Percentiles rank a stretch among this genome's conserved stretches.
These are phyloP conservation scores for Zymoseptoria crescenta DNA, from an alignment of 2,329 filamentous ascomycete species.

Conservation along the genomic window DNA sequence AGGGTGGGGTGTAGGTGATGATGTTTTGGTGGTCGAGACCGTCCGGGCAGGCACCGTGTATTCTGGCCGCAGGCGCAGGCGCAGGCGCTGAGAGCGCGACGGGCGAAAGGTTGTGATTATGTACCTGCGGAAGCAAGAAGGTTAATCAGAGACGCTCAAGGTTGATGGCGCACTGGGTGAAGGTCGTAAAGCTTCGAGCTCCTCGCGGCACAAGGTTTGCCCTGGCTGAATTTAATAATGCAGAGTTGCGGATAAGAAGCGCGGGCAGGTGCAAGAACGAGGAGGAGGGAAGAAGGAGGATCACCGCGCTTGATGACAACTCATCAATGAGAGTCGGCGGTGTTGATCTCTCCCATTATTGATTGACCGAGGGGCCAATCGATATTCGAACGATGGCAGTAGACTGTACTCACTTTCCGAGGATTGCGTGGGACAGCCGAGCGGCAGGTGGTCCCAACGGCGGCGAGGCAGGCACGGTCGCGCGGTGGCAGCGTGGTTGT, in stretches of 20 bases:
- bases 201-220: conserved; percentile 8
- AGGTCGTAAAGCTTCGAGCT: conserved; percentile 14
- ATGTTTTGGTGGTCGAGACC: conserved; percentile 4
- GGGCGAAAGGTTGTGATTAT: conserved; percentile 7
- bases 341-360: not conserved
- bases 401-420: not conserved
- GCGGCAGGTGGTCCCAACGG: not conserved
- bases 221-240: conserved; percentile 11
- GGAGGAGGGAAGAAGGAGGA: conserved; percentile 1
- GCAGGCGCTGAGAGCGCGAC: not conserved
- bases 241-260: not conserved
- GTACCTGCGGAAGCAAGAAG: conserved; percentile 18
- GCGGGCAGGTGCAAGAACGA: not conserved
- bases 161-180: conserved; percentile 19
- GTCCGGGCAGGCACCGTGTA: not conserved
- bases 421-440: not conserved
- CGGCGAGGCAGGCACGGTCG: not conserved
- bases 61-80: not conserved
- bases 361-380: not conserved
- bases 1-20: conserved; percentile 8
- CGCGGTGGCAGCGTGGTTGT: not conserved
- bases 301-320: not conserved
- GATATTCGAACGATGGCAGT: not conserved
- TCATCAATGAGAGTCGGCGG: too few species aligned
- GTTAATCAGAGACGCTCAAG: conserved; percentile 18